Conservation (phyloP, 345 rosid genomes). For the Iberis pinnata region DNA sequence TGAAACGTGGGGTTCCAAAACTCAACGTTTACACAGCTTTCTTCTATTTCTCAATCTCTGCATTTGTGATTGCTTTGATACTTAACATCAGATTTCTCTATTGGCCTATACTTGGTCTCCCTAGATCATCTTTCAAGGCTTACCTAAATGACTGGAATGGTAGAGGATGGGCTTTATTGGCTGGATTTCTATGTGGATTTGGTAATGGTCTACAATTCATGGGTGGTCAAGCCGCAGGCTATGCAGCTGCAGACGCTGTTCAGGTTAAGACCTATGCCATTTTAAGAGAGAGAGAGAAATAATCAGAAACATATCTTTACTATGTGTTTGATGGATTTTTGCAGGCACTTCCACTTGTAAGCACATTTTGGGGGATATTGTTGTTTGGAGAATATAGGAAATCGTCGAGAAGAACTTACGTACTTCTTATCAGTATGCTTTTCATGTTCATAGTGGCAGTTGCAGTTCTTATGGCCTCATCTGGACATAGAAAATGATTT, state of each 20-base stretch:
- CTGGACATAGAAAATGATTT: conserved; percentile 44
- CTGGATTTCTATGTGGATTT: conserved; percentile 71
- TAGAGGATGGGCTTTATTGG: conserved; percentile 67
- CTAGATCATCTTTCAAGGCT: conserved; percentile 50
- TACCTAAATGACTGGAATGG: conserved; percentile 65
- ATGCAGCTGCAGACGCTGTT: conserved; percentile 83
- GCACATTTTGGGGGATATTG: conserved; percentile 69
- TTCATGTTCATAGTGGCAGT: conserved; percentile 59
- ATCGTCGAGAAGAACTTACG: conserved; percentile 55
- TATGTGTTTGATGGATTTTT: not conserved
- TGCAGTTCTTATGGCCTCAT: conserved; percentile 57
- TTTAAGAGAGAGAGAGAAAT: no score
- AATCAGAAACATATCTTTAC: no score
- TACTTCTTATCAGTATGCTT: conserved; percentile 50
- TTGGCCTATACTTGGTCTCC: conserved; percentile 49
- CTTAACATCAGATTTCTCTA: conserved; percentile 60
- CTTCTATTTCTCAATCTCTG: conserved; percentile 67
- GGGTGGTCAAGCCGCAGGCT: conserved; percentile 92
- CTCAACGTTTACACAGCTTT: conserved; percentile 68
- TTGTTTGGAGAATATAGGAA: conserved; percentile 63
- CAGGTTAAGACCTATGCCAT: conserved; percentile 42
- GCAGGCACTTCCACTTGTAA: conserved; percentile 47
- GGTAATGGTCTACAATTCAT: conserved; percentile 85
- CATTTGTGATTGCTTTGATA: conserved; percentile 48
- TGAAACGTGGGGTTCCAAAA: conserved; percentile 62